Evolutionary conservation across 169 alveolate species (phyloP), one percentile per base, ranked within the genome.

Genomic region (Cyclospora cayetanensis): DNA sequence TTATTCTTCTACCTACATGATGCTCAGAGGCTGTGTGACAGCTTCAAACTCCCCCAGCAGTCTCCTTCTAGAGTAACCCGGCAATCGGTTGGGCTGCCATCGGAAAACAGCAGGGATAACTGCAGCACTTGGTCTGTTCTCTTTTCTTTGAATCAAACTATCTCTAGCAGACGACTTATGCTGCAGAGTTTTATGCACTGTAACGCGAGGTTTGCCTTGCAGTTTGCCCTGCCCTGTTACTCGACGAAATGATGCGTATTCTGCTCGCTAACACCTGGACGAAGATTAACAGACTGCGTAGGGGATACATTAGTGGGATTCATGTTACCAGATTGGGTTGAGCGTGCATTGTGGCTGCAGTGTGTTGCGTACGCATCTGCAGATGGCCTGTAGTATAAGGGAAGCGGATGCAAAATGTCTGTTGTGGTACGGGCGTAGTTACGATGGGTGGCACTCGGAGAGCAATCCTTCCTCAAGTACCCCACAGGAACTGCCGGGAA

Each of bases 351-450:
- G 35, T n/a, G 18, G 20, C 29, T 60, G 72, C 72, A n/a, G n/a
- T n/a, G n/a, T 60, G 29, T 22, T 55, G 72, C 29, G 18, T 12
- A 18, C 15, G 35, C 35, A 22, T 25, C 72, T 60, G 72, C 72
- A 60, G 72, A 82, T 82, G 90, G 90, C 90, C 11, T 68, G 63
- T 39, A 82, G 90, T 63, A 52, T 82, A 25, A 29, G 90, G 18
- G 90, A 82, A 27, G 76, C 90, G 79, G 90, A 82, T 60, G 90
- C 90, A 12, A 82, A 82, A 60, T 68, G 90, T 55, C 77, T 82
- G 90, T 43, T 82, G 63, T 82, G 90, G 90, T 12, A 52, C 66
- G 86, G 86, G 86, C 63, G 86, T 15, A 76, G 55, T 37, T 43
- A 25, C 39, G 63, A 29, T 0, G 42, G 55, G 52, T 15, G n/a